Conservation (phyloP, 768 basidiomycete species). For the Hypsizygus marmoreus region DNA sequence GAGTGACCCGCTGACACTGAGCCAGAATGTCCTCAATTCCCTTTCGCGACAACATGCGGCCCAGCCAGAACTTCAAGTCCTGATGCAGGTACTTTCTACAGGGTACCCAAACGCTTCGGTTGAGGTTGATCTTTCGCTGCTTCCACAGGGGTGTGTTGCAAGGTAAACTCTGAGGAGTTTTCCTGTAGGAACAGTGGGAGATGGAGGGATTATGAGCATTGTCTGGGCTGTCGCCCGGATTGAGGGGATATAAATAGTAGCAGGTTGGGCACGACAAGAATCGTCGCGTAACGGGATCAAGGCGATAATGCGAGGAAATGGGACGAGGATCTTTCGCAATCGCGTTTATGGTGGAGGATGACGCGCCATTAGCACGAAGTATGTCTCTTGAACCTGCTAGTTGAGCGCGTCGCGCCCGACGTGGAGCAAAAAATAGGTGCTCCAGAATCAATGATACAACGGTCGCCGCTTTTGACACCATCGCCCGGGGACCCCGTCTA, state of each 20-base stretch:
- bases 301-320: conserved; percentile 9
- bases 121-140: neutral
- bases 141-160: conserved; percentile 24
- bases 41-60: conserved; percentile 22
- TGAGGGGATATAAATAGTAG: conserved; percentile 19
- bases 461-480: neutral
- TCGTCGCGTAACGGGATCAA: conserved; percentile 22
- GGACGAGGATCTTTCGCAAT: conserved; percentile 26
- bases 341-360: neutral
- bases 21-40: conserved; percentile 27
- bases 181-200: conserved; percentile 10
- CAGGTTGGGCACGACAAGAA: conserved; percentile 27
- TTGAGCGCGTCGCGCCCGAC: conserved; percentile 17
- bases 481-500: neutral
- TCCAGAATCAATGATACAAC: neutral
- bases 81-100: conserved; percentile 22
- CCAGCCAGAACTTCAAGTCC: conserved; percentile 24
- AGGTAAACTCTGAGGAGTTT: conserved; percentile 10
- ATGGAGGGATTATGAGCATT: neutral
- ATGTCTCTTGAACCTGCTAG: conserved; percentile 21
- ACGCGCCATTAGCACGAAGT: conserved; percentile 4
- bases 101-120: conserved; percentile 6
- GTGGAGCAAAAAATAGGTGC: conserved; percentile 9
- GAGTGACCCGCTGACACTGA: conserved; percentile 1
- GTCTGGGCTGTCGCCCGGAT: conserved; percentile 1